Evolutionary conservation across 305 asterid species (phyloP), one percentile per base, ranked within the genome.

Genomic region (Solanum aculeatissimum): DNA sequence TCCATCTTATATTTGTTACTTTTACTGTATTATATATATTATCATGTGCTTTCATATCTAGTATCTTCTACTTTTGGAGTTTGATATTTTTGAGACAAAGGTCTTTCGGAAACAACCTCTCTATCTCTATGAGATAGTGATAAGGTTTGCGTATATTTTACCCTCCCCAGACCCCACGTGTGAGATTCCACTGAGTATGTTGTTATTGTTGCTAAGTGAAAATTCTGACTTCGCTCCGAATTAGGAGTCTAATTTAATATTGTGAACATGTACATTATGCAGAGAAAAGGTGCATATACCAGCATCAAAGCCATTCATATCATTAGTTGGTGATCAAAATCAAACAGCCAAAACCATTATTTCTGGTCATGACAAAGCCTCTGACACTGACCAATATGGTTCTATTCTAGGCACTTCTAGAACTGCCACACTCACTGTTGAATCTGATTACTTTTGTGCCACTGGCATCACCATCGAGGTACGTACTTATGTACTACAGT

Each of bases 281-380:
- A 93, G 97, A 2, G 98, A 95, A 88, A 92, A 93, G 88, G 93
- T 95, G 45, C 75, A 84, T n/a, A 32, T 95, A 49, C 95, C 94
- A 0, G 83, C 83, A 42, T 62, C 91, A 2, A 92, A 92, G 86
- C 93, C 95, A 18, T 91, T 81, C 57, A 88, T 93, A 49, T 92
- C 98, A 9, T 88, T 92, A 29, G 91, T 95, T 7, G 98, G 98
- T 85, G 88, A 83, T 51, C 60, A 70, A 4, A 49, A 84, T 0
- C 71, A 71, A 51, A 77, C 91, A 3, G 51, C 88, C 1, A 85
- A 81, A 42, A 92, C 95, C 1, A 88, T 92, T 2, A 89, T 93
- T 70, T 88, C 93, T 1, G 90, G 97, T 93, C 90, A 91, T 29
- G 90, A 91, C 89, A 93, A 88, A 81, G 97, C 97, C 75, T 90